These are phyloP conservation scores for Lactifluus hygrophoroides DNA, from an alignment of 768 basidiomycete genomes.

Conservation along the genomic window DNA sequence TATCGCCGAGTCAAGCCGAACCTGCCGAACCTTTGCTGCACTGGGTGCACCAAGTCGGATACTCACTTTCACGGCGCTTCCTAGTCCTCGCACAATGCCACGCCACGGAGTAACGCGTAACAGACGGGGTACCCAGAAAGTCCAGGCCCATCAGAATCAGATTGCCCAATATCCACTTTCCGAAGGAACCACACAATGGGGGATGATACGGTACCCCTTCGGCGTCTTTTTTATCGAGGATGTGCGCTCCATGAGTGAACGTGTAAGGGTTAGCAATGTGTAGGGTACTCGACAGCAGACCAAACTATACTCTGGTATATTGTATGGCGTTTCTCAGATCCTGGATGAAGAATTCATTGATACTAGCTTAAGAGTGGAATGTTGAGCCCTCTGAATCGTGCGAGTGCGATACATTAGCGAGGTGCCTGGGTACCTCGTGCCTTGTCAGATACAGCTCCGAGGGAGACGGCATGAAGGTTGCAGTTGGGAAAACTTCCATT, in stretches of 20 bases:
- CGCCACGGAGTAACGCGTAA: neutral
- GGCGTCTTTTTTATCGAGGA: neutral
- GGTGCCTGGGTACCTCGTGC: neutral
- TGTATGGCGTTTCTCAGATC: neutral
- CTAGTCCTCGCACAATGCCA: neutral
- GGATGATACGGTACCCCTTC: neutral
- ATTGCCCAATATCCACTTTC: neutral
- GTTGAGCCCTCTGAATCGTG: neutral
- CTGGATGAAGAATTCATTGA: neutral
- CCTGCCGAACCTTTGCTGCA: neutral
- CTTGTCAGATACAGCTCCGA: neutral
- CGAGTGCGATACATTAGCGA: neutral
- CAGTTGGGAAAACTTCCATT: neutral
- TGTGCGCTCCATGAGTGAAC: neutral
- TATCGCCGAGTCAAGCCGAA: neutral
- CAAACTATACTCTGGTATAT: neutral
- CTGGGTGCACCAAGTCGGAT: neutral
- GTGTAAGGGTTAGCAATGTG: neutral
- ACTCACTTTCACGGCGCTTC: neutral
- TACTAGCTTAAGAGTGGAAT: no score
- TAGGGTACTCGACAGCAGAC: neutral
- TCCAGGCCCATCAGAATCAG: conserved; percentile 10
- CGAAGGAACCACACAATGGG: no score
- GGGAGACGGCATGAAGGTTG: neutral
- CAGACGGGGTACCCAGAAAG: neutral